phyloP scores from a whole-genome alignment of 2,329 filamentous ascomycete species.

The Penicillium sp. region DNA sequence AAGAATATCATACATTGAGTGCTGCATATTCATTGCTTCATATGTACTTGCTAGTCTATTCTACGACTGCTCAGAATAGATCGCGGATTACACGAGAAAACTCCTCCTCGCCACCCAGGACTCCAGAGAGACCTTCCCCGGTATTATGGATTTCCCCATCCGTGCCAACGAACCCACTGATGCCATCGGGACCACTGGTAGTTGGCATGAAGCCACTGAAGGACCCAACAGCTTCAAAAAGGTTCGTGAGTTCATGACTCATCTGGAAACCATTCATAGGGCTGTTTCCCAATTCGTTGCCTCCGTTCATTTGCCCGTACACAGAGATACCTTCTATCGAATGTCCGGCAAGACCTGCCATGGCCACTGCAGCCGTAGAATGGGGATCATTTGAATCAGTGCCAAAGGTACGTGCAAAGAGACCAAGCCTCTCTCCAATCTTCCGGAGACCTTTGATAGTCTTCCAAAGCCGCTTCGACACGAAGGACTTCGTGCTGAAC shows the following conservation, averaged over 20 bases:
- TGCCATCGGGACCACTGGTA: slow-evolving; percentile 31
- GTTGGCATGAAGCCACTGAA: slow-evolving; percentile 41
- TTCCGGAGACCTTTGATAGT: slow-evolving; percentile 60
- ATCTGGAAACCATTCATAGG: slow-evolving; percentile 57
- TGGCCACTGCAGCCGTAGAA: slow-evolving; percentile 59
- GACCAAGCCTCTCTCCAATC: slow-evolving; percentile 57
- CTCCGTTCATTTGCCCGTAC: slow-evolving; percentile 39
- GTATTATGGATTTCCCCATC: slow-evolving; percentile 40
- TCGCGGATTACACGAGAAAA: slow-evolving; percentile 56
- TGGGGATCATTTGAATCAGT: slow-evolving; percentile 51
- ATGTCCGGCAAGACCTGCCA: slow-evolving; percentile 61
- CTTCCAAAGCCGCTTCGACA: slow-evolving; percentile 59
- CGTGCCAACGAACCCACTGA: slow-evolving; percentile 36
- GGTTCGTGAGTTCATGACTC: slow-evolving; percentile 55
- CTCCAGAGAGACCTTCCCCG: slow-evolving; percentile 41
- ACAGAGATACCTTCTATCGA: slow-evolving; percentile 54
- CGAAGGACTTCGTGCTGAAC: slow-evolving; percentile 57
- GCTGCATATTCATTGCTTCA: neutral
- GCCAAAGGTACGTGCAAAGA: slow-evolving; percentile 40
- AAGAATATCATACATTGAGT: neutral
- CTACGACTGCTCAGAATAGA: slow-evolving; percentile 45
- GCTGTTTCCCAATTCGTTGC: slow-evolving; percentile 46
- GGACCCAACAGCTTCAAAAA: slow-evolving; percentile 60
- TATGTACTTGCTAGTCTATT: neutral
- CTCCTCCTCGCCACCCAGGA: slow-evolving; percentile 55